Evolutionary conservation across 805 yeast genomes (phyloP).

Genomic region (Candida michaelii): DNA sequence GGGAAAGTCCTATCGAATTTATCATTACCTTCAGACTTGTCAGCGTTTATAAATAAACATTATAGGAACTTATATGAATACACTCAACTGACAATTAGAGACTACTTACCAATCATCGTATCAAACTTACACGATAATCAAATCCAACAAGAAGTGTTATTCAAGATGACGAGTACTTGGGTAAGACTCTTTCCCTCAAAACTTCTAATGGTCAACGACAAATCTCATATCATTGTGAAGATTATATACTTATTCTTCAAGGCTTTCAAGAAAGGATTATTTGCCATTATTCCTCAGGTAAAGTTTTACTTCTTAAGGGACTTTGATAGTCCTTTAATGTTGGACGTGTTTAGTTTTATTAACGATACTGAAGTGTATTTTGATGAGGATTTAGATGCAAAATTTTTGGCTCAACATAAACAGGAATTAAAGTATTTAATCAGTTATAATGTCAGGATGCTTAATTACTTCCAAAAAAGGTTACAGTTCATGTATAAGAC

Average conservation of each 20-base stretch:
- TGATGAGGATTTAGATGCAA: constrained; percentile 21
- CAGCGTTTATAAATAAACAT: constrained; percentile 16
- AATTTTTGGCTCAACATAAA: constrained; percentile 14
- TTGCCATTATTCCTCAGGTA: constrained; percentile 40
- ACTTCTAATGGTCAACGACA: constrained; percentile 21
- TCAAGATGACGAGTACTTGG: constrained; percentile 37
- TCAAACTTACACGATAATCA: constrained; percentile 24
- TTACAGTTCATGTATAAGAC: constrained; percentile 28
- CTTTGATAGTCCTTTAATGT: constrained; percentile 41
- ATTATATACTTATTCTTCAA: constrained; percentile 33
- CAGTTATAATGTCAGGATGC: constrained; percentile 31
- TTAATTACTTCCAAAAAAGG: constrained; percentile 30
- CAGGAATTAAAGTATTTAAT: constrained; percentile 22
- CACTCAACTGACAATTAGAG: constrained; percentile 23
- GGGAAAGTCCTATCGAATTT: constrained; percentile 14
- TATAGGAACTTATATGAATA: constrained; percentile 25
- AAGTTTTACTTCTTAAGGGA: constrained; percentile 40
- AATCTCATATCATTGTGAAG: constrained; percentile 31
- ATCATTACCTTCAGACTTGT: background rate
- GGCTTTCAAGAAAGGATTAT: constrained; percentile 32
- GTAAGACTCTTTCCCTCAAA: constrained; percentile 32
- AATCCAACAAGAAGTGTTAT: constrained; percentile 32
- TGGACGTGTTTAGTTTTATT: constrained; percentile 29
- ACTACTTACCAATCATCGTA: constrained; percentile 28
- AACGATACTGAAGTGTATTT: constrained; percentile 25